Base-by-base conservation (phyloP, 129 eudicot species). In the Deinandra increscens region DNA sequence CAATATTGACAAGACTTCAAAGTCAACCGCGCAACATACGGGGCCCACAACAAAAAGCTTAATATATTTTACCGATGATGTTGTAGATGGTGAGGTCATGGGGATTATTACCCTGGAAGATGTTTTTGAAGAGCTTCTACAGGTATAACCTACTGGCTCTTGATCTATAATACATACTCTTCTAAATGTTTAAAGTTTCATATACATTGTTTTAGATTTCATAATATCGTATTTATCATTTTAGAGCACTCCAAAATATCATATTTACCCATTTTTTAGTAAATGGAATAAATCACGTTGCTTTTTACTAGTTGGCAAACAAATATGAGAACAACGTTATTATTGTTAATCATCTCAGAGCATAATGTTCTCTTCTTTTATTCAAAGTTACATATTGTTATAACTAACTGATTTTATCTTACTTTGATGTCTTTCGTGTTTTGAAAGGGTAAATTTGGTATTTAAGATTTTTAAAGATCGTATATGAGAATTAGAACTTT, bases 71-170 rank as follows among this genome's bases (percentile, higher is more conserved):
- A 37, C 69, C 3, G 90, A 89, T 33, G 96, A 85, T 50, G 65
- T 79, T 59, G 97, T 89, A 81, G 95, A 93, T 70, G 97, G 93
- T 10, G 97, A 93, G 71, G 93, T 93, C 37, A 83, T 93, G 69
- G 99, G 99, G 51, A 89, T 93, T 53, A 93, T 93, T 67, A 93
- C 99, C 9, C 86, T 89, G 51, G 99, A 93, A 79, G 99, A 93
- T 67, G 99, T 93, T 58, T 93, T 93, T 50, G 99, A 93, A 83
- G 97, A 93, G 83, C 95, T 93, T 80, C 85, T 93, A 68, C 99
- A 93, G 60, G 99, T 93, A 26, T 46, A 6, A 6, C 9, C 9
- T 55, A 55, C 61, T 54, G 14, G 15, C 13, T 22, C 60, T 54
- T 54, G 11, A 12, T 54, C 5, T 54, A 9, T 54, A 9, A 9